Base-by-base conservation (phyloP, 495 filamentous ascomycete species). In the Daldinia vernicosa region DNA sequence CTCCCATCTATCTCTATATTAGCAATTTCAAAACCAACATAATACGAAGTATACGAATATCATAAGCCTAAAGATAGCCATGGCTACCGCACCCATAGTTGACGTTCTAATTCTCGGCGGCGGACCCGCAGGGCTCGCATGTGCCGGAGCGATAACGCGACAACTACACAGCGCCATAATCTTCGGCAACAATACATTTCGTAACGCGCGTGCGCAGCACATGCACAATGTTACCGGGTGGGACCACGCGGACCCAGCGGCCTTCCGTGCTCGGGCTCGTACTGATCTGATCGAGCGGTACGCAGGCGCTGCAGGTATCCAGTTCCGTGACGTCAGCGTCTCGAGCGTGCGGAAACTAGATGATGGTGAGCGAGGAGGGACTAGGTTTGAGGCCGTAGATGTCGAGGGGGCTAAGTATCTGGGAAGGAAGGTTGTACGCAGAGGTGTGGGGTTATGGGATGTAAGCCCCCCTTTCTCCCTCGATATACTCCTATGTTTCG, bases 21-120 rank as follows among this genome's bases (percentile, higher is more conserved):
- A 14, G 11, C 40, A 17, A 27, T 14, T 12, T 19, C 1, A 26
- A 51, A 6, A 6, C 47, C 22, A 24, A 12, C 9, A 17, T 15
- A 19, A 52, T 19, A 52, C 8, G 28, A 27, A 50, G 9, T 45
- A 0, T 19, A n/a, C 2, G 17, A 50, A 22, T 11, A 50, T 24
- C 6, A 15, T 6, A 28, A 28, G 4, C 47, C 9, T 9, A 8
- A 52, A 19, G 27, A 14, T 22, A 45, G 19, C 24, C 24, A 61
- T 60, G 50, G 0, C 62, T 19, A 37, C 39, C 1, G 17, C 30
- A 9, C 54, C 62, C 15, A 50, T 56, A 15, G 30, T 65, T 50
- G 87, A 89, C 66, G 81, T 77, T 52, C 76, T 89, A 9, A 85
- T 91, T 72, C 79, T 90, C 35, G 88, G 88, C 69, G 82, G 75